Evolutionary conservation across 257 asterid species (phyloP).

Genomic region (Plectranthus barbatus): DNA sequence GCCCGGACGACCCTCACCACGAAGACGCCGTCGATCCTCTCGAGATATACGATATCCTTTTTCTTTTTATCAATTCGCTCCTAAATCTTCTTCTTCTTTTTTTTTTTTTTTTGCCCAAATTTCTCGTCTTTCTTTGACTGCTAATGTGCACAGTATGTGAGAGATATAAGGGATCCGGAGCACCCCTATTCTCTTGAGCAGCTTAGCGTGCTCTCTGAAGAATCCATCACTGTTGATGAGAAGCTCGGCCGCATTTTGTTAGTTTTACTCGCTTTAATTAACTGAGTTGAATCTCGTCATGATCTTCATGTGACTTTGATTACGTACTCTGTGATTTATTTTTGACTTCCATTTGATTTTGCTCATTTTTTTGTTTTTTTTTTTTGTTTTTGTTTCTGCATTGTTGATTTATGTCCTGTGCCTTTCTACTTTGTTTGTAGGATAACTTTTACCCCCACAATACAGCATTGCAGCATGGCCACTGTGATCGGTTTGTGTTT

Average conservation of each 20-base stretch:
- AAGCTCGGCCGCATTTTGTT: conserved; percentile 79
- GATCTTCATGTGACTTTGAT: neutral
- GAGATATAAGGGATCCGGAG: conserved; percentile 95
- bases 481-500: conserved; percentile 82
- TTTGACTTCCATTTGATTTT: neutral
- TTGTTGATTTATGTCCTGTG: neutral
- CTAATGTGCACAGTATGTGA: conserved; percentile 44
- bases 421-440: conserved; percentile 23
- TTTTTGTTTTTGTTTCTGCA: neutral
- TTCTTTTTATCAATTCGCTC: neutral
- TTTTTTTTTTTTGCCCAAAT: no score
- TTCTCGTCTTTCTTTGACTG: conserved; percentile 42
- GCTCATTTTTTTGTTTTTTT: neutral
- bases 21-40: conserved; percentile 76
- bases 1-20: conserved; percentile 45
- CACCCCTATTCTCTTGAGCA: conserved; percentile 92
- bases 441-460: conserved; percentile 92
- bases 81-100: no score
- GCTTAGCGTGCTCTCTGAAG: conserved; percentile 85
- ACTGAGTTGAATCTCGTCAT: neutral
- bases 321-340: neutral
- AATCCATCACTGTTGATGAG: conserved; percentile 78
- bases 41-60: conserved; percentile 89
- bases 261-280: conserved; percentile 12
- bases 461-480: conserved; percentile 95